A percentile compares a stretch with the other conserved stretches of the same genome.
Evolutionary conservation across 441 rosid species (phyloP).

Genomic region (Euphorbia corollata): DNA sequence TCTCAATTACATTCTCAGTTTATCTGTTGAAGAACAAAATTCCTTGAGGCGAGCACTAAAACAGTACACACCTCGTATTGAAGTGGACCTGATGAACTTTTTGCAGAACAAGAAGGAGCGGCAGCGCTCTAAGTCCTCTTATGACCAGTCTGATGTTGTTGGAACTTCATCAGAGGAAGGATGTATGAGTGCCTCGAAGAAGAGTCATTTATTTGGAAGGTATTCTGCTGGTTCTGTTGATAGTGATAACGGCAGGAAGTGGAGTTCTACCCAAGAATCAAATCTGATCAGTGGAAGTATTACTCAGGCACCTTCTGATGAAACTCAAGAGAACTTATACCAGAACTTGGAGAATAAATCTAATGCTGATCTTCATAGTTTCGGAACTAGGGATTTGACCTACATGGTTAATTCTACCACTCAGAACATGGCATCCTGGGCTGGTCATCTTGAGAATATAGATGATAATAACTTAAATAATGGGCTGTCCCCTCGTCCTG

Average conservation of each 20-base stretch:
- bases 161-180: slow-evolving; percentile 95
- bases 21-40: slow-evolving; percentile 96
- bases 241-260: slow-evolving; percentile 76
- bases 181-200: slow-evolving; percentile 53
- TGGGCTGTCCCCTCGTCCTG: slow-evolving; percentile 39
- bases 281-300: slow-evolving; percentile 36
- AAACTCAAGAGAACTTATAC: slow-evolving; percentile 57
- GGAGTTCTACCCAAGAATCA: slow-evolving; percentile 75
- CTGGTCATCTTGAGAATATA: slow-evolving; percentile 41
- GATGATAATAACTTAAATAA: slow-evolving; percentile 48
- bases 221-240: slow-evolving; percentile 76
- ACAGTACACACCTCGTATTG: slow-evolving; percentile 94
- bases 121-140: slow-evolving; percentile 70
- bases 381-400: slow-evolving; percentile 47
- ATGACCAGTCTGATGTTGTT: slow-evolving; percentile 78
- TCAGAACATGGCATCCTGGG: slow-evolving; percentile 37
- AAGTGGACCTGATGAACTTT: slow-evolving; percentile 89
- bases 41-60: slow-evolving; percentile 86
- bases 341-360: slow-evolving; percentile 54
- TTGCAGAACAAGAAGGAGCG: slow-evolving; percentile 90
- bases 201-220: slow-evolving; percentile 67
- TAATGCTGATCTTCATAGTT: slow-evolving; percentile 36
- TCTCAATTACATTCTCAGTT: slow-evolving; percentile 84
- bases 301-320: slow-evolving; percentile 50
- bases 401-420: slow-evolving; percentile 34